Conservation (phyloP, 139 green algal genomes). For the Pseudopediastrum boryanum region DNA sequence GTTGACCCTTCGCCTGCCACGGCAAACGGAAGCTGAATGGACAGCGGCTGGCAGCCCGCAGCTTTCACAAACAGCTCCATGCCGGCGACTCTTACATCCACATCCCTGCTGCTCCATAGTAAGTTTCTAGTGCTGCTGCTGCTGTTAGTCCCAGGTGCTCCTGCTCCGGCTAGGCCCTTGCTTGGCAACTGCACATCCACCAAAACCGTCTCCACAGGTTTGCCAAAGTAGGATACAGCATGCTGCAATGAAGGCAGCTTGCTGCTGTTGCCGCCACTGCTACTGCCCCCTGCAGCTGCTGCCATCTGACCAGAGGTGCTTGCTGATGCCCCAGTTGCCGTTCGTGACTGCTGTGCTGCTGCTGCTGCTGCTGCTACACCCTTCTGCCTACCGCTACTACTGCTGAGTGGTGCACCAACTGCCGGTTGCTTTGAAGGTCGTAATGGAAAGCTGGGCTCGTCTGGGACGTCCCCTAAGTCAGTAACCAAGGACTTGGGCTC, state of each 20-base stretch:
- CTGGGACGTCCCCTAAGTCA: slow-evolving; percentile 48
- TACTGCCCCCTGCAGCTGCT: background rate
- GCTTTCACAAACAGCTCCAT: slow-evolving; percentile 14
- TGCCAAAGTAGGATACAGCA: slow-evolving; percentile 38
- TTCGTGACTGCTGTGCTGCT: background rate
- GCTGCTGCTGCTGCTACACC: background rate
- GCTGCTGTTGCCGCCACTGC: background rate
- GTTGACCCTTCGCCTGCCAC: background rate
- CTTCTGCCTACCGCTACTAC: background rate
- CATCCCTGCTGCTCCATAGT: background rate
- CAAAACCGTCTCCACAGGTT: slow-evolving; percentile 38
- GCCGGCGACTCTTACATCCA: slow-evolving; percentile 38
- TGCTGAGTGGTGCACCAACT: background rate
- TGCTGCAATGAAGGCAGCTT: no score
- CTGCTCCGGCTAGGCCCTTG: no score
- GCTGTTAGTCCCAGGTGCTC: background rate
- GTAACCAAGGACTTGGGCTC: slow-evolving; percentile 53
- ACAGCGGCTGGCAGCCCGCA: slow-evolving; percentile 17
- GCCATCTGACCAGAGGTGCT: background rate
- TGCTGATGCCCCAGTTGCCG: background rate
- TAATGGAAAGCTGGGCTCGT: slow-evolving; percentile 55
- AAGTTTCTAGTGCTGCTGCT: slow-evolving; percentile 5
- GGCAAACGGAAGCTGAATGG: slow-evolving; percentile 43
- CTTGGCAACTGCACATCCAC: slow-evolving; percentile 41
- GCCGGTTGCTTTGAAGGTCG: slow-evolving; percentile 33